phyloP scores from a whole-genome alignment of 805 yeast genomes.

The Ascoidea rubescens region DNA sequence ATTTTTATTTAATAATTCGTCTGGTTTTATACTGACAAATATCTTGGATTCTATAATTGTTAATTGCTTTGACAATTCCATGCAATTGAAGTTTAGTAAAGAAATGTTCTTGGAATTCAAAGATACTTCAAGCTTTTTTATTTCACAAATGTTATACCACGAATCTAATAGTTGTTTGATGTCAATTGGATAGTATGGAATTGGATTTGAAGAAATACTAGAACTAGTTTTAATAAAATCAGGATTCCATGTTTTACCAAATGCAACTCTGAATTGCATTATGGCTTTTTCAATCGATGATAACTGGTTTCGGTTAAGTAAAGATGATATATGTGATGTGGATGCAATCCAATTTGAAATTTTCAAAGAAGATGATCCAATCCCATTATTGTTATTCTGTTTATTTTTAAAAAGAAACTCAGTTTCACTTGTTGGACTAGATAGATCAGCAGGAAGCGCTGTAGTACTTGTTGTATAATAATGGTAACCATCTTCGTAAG shows the following conservation, averaged over 20 bases:
- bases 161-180: constrained; percentile 19
- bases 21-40: constrained; percentile 47
- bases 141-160: constrained; percentile 44
- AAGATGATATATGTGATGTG: constrained; percentile 18
- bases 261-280: constrained; percentile 36
- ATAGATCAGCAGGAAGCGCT: constrained; percentile 22
- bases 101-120: constrained; percentile 9
- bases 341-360: neutral
- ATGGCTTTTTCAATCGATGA: constrained; percentile 31
- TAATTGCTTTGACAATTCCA: constrained; percentile 66
- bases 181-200: neutral
- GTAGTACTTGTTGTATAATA: constrained; percentile 24
- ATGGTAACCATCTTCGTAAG: constrained; percentile 30
- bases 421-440: constrained; percentile 18
- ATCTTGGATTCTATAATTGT: constrained; percentile 59
- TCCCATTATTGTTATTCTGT: neutral
- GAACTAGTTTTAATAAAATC: constrained; percentile 5
- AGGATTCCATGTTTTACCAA: constrained; percentile 18
- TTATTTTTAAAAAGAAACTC: too few species aligned
- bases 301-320: constrained; percentile 22
- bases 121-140: constrained; percentile 14
- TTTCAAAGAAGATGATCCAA: constrained; percentile 24
- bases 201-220: neutral
- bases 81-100: constrained; percentile 45
- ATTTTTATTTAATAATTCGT: constrained; percentile 53